A percentile compares a stretch with the other conserved stretches of the same genome.
Conservation (phyloP, 257 asterid genomes). For the Petrea volubilis region DNA sequence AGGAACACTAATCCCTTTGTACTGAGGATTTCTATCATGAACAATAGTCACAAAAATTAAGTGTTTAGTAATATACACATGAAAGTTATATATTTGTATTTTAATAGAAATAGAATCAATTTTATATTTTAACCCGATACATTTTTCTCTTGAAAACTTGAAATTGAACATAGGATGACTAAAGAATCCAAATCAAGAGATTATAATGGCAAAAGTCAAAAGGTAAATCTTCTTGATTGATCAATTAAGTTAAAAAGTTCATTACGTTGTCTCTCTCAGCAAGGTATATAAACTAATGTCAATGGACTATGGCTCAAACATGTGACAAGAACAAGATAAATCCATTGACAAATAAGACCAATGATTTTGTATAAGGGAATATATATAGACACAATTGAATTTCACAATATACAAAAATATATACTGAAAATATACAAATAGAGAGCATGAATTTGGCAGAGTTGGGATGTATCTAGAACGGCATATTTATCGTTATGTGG, state of each 20-base stretch:
- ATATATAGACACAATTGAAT: neutral
- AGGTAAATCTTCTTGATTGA: neutral
- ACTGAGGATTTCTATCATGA: neutral
- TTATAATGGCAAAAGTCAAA: neutral
- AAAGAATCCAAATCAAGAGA: neutral
- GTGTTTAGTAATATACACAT: too few relatives aligned
- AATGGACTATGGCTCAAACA: neutral
- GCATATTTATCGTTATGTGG: slow-evolving; percentile 18
- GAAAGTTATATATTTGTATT: too few relatives aligned
- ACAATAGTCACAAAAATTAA: too few relatives aligned
- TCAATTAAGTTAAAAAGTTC: neutral
- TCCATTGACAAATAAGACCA: neutral
- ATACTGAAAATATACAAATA: neutral
- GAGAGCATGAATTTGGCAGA: slow-evolving; percentile 3
- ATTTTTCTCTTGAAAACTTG: too few relatives aligned
- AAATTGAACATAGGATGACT: too few relatives aligned
- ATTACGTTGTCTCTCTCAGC: neutral
- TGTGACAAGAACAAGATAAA: neutral
- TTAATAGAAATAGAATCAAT: too few relatives aligned
- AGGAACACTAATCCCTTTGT: neutral
- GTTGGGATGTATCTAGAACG: slow-evolving; percentile 23
- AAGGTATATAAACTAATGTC: neutral
- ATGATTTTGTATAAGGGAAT: neutral
- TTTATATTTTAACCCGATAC: too few relatives aligned
- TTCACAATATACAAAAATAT: neutral